Percentiles rank a stretch among this genome's conserved stretches.
Evolutionary conservation across 805 yeast genomes (phyloP).

Genomic region (Saturnispora sanitii): DNA sequence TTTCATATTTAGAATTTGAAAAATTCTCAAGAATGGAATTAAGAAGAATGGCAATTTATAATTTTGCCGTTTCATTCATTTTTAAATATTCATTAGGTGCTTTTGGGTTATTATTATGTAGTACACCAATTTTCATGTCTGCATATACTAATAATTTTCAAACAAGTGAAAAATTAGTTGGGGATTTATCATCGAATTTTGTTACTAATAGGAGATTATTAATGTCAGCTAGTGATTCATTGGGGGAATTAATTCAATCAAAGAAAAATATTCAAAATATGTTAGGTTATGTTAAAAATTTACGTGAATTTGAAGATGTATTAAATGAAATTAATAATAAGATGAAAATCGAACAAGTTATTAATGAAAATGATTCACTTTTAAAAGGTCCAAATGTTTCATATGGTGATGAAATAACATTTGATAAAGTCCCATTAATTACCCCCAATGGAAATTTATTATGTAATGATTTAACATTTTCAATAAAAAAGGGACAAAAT

Average conservation of each 20-base stretch:
- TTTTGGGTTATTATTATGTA: conserved; percentile 77
- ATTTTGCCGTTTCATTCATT: conserved; percentile 76
- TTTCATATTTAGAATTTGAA: conserved; percentile 71
- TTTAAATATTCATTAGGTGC: conserved; percentile 96
- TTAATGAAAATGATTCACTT: conserved; percentile 16
- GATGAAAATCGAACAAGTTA: conserved; percentile 18
- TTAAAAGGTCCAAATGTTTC: conserved; percentile 26
- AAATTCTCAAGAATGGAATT: conserved; percentile 67
- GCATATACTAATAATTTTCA: conserved; percentile 30
- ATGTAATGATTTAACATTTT: conserved; percentile 55
- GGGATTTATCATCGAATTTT: conserved; percentile 61
- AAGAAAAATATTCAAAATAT: conserved; percentile 78
- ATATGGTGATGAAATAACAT: conserved; percentile 55
- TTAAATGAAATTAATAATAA: conserved; percentile 39
- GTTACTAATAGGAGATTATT: conserved; percentile 80
- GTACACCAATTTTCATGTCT: conserved; percentile 67
- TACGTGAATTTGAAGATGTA: conserved; percentile 57
- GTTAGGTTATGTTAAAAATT: conserved; percentile 70
- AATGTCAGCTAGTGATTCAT: conserved; percentile 75
- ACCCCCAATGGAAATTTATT: conserved; percentile 79
- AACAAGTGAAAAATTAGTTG: conserved; percentile 30
- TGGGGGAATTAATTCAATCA: conserved; percentile 78
- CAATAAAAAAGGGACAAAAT: conserved; percentile 73
- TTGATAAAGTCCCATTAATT: conserved; percentile 65
- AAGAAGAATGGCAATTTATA: conserved; percentile 64